Percentiles rank a stretch among this genome's conserved stretches.
Conservation (phyloP, 495 filamentous ascomycete genomes). For the Cercophora newfieldiana region DNA sequence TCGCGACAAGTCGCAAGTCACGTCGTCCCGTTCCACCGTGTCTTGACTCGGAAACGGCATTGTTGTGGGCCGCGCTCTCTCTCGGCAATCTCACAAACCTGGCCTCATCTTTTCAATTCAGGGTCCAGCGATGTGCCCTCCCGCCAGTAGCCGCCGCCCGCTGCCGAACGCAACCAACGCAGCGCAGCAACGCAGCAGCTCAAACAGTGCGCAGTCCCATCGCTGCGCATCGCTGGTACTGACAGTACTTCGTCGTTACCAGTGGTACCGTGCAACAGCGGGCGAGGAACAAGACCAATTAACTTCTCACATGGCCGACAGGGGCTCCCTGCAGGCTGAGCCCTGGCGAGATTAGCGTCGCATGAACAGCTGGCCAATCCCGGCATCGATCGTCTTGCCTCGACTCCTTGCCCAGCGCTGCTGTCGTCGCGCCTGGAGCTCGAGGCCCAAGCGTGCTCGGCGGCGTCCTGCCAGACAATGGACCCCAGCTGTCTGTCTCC, state of each 20-base stretch:
- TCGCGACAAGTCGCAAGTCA: too few relatives aligned
- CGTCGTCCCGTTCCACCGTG: slow-evolving; percentile 7
- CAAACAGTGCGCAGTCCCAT: not conserved
- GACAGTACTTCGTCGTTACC: too few relatives aligned
- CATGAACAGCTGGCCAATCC: slow-evolving; percentile 36
- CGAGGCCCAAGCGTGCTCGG: slow-evolving; percentile 16
- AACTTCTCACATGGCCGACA: slow-evolving; percentile 26
- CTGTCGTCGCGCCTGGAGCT: not conserved
- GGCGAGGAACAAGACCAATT: slow-evolving; percentile 10
- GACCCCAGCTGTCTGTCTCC: slow-evolving; percentile 13
- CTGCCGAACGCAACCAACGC: not conserved
- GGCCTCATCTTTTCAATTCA: slow-evolving; percentile 1
- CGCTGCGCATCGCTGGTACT: not conserved
- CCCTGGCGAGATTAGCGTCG: slow-evolving; percentile 40
- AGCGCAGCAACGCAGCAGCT: slow-evolving; percentile 4
- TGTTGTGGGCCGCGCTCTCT: not conserved
- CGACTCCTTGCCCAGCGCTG: too few relatives aligned
- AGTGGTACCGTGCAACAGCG: not conserved
- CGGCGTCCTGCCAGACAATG: not conserved
- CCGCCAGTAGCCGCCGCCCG: not conserved
- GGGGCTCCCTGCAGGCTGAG: slow-evolving; percentile 25
- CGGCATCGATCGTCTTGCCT: slow-evolving; percentile 25
- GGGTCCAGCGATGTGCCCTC: slow-evolving; percentile 3
- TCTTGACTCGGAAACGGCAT: slow-evolving; percentile 2
- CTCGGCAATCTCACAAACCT: slow-evolving; percentile 14